phyloP scores from a whole-genome alignment of 1,284 basidiomycete species.

The Pseudozyma pruni region DNA sequence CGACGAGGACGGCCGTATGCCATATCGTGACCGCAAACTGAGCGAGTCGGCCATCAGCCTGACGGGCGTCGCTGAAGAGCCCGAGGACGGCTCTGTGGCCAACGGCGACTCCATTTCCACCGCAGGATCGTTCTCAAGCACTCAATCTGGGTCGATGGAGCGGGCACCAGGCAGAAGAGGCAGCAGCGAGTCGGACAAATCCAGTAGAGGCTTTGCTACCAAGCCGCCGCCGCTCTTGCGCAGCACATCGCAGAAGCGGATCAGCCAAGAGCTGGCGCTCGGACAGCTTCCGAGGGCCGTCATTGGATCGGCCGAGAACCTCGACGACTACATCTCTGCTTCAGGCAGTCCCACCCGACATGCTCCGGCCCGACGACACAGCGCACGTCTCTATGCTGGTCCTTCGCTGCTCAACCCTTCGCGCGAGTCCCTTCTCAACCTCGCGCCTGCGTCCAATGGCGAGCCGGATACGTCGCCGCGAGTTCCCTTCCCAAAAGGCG shows the following conservation, averaged over 20 bases:
- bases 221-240: constrained; percentile 37
- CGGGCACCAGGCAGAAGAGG: constrained; percentile 25
- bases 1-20: constrained; percentile 51
- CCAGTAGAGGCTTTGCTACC: constrained; percentile 14
- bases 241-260: constrained; percentile 52
- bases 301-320: constrained; percentile 44
- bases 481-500: constrained; percentile 52
- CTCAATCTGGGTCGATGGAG: constrained; percentile 11
- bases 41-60: constrained; percentile 62
- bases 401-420: constrained; percentile 57
- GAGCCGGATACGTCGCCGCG: constrained; percentile 32
- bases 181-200: constrained; percentile 50
- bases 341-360: constrained; percentile 47
- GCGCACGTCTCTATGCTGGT: constrained; percentile 46
- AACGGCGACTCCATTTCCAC: constrained; percentile 13
- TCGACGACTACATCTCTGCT: constrained; percentile 44
- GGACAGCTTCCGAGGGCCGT: constrained; percentile 45
- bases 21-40: constrained; percentile 58
- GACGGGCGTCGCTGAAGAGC: constrained; percentile 57
- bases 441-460: constrained; percentile 10
- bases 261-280: constrained; percentile 56
- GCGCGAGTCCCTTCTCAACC: constrained; percentile 44
- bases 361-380: constrained; percentile 52
- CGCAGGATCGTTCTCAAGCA: constrained; percentile 19
- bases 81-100: constrained; percentile 30